These are phyloP conservation scores for Lenwebbia sp. DNA, from an alignment of 345 rosid genomes.

Conservation along the genomic window DNA sequence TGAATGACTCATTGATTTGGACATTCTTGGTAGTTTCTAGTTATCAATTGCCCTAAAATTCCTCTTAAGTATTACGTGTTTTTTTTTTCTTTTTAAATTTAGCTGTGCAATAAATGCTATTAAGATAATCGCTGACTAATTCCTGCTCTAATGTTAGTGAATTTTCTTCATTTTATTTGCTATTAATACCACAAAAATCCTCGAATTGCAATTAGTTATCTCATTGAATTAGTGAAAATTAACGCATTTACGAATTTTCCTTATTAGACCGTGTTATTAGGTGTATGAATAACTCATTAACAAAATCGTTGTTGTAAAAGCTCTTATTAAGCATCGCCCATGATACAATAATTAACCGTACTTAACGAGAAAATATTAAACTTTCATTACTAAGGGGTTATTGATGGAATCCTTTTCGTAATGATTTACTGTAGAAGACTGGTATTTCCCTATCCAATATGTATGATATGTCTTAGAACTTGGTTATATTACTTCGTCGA, in stretches of 20 bases:
- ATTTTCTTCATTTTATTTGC: not conserved
- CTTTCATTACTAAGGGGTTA: not conserved
- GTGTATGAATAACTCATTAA: not conserved
- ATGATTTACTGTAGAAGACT: not conserved
- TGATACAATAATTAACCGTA: not conserved
- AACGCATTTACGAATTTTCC: not conserved
- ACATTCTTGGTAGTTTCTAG: not conserved
- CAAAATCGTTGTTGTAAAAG: not conserved
- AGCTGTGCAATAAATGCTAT: too few relatives aligned
- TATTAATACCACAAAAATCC: not conserved
- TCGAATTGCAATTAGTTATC: not conserved
- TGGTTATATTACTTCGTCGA: not conserved
- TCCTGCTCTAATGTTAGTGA: not conserved
- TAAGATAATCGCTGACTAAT: not conserved
- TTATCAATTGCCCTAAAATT: not conserved
- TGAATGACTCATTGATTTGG: not conserved
- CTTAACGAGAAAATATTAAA: not conserved
- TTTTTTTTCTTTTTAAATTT: not conserved
- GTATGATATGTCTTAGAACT: not conserved
- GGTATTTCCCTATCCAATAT: not conserved
- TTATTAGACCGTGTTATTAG: rapidly evolving
- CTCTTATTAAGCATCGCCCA: not conserved
- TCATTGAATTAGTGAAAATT: not conserved
- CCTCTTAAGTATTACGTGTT: not conserved
- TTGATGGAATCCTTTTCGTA: not conserved